phyloP scores from a whole-genome alignment of 1,284 basidiomycete genomes.

The Puccinia horiana region DNA sequence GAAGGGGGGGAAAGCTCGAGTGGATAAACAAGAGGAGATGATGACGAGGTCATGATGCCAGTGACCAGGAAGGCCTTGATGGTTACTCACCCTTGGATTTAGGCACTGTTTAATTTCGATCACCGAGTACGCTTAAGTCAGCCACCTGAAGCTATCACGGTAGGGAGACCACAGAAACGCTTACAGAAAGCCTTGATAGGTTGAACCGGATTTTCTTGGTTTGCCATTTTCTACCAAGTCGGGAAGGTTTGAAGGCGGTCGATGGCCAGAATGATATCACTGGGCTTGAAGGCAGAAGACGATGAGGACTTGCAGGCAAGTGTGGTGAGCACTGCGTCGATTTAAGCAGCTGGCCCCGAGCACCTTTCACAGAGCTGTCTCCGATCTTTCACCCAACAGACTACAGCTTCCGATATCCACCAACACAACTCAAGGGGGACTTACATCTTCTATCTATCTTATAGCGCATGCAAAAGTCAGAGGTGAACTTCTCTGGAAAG shows the following conservation, averaged over 20 bases:
- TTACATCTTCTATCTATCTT: no score
- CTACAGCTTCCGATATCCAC: no score
- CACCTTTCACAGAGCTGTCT: no score
- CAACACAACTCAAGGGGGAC: no score
- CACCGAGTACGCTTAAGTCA: background rate
- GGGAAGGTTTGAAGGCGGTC: background rate
- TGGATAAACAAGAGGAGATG: background rate
- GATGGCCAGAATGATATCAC: background rate
- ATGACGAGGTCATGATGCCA: background rate
- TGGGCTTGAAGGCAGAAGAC: background rate
- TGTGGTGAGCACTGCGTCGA: no score
- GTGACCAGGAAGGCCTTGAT: background rate
- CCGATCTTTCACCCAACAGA: no score
- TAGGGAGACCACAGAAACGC: background rate
- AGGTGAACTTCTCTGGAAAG: no score
- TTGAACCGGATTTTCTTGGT: background rate
- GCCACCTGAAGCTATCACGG: background rate
- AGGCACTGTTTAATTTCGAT: background rate
- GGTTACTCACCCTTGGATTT: background rate
- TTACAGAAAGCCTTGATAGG: background rate
- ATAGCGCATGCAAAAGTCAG: no score
- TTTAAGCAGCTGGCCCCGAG: no score
- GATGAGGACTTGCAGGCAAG: no score
- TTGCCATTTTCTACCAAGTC: conserved; percentile 5
- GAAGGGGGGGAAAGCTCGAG: background rate